A percentile compares a stretch with the other conserved stretches of the same genome.
These are phyloP conservation scores for Penicillium polonicum DNA, from an alignment of 2,329 filamentous ascomycete genomes.

Conservation along the genomic window DNA sequence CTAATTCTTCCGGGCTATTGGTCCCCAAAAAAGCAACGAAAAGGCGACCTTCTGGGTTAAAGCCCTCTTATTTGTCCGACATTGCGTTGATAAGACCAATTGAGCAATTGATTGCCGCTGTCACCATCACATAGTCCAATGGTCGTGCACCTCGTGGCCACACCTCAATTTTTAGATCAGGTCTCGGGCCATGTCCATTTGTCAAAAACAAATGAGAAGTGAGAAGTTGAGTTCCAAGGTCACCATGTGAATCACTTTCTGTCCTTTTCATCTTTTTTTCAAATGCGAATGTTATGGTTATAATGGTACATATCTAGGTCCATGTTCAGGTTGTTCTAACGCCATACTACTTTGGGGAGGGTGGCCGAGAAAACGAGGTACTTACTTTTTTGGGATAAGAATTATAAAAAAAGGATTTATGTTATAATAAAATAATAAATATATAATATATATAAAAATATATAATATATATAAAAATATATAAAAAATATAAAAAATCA, in stretches of 20 bases:
- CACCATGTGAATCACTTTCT: not conserved
- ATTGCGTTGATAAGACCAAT: constrained; percentile 21
- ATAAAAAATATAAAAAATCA: not conserved
- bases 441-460: not conserved
- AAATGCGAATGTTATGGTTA: not conserved
- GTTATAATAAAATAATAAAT: not conserved
- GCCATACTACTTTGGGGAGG: not conserved
- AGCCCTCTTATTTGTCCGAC: constrained; percentile 10
- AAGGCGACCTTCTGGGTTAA: not conserved
- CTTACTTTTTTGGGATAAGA: not conserved
- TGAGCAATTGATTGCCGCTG: constrained; percentile 26
- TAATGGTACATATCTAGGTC: not conserved
- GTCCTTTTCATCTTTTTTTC: not conserved
- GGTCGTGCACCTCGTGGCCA: constrained; percentile 23
- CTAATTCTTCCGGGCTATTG: not conserved
- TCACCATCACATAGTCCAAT: constrained; percentile 25
- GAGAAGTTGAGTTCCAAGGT: not conserved
- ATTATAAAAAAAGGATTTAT: not conserved
- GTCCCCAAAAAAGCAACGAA: not conserved
- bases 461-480: not conserved
- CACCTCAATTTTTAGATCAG: constrained; percentile 6
- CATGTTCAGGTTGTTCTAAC: not conserved
- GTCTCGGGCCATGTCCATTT: not conserved
- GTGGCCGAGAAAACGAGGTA: not conserved
- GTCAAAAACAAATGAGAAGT: not conserved